phyloP scores from a whole-genome alignment of 1,139 yeast species.

The Pneumocystis wakefieldiae region DNA sequence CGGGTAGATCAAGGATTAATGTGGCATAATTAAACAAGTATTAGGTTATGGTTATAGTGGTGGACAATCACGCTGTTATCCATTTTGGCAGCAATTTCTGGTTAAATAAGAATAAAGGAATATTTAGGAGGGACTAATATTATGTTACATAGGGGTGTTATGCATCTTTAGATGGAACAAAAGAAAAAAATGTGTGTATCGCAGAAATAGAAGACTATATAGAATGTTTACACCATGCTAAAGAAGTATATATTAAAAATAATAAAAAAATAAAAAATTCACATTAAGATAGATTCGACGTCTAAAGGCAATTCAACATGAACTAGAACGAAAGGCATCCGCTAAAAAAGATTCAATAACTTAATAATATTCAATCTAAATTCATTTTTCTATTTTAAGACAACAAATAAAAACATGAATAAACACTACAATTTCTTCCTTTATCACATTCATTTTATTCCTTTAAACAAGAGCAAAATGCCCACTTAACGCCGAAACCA shows the following conservation, averaged over 20 bases:
- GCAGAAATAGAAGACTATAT: conserved; percentile 31
- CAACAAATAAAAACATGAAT: neutral
- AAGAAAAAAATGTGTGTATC: conserved; percentile 25
- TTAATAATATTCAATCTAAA: too few species aligned
- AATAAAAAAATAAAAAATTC: too few species aligned
- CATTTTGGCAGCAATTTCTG: conserved; percentile 17
- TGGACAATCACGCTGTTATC: conserved; percentile 36
- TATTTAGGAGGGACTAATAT: too few species aligned
- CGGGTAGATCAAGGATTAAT: neutral
- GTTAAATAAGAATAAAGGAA: conserved; percentile 1
- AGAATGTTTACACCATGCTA: conserved; percentile 36
- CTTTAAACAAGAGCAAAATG: neutral
- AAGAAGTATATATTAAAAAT: conserved; percentile 23
- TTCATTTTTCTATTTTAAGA: too few species aligned
- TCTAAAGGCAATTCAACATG: neutral
- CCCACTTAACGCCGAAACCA: neutral
- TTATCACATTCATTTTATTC: too few species aligned
- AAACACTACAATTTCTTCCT: too few species aligned
- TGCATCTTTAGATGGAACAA: neutral
- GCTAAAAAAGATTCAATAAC: neutral
- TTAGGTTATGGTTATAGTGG: conserved; percentile 31
- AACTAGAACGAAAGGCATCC: neutral
- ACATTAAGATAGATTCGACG: neutral
- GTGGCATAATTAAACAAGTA: conserved; percentile 17
- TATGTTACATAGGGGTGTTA: neutral